Percentiles rank a stretch among this genome's conserved stretches.
phyloP scores from a whole-genome alignment of 495 filamentous ascomycete species.

The Hyphodiscus hymeniophilus region DNA sequence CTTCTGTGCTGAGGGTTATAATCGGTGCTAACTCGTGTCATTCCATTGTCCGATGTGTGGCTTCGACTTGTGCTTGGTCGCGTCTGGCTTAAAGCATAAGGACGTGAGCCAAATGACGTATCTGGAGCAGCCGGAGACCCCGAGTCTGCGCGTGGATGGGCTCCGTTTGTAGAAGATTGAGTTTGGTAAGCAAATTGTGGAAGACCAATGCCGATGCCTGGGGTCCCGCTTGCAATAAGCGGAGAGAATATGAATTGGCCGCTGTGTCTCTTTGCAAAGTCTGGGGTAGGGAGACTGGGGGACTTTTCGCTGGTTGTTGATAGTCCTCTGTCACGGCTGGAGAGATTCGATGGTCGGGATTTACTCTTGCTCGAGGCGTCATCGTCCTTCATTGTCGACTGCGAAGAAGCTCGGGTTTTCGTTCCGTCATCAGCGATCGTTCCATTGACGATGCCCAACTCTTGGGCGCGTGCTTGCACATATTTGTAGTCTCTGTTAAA shows the following conservation, averaged over 20 bases:
- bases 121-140: constrained; percentile 38
- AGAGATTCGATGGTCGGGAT: constrained; percentile 13
- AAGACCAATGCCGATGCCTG: constrained; percentile 24
- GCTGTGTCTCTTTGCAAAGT: constrained; percentile 47
- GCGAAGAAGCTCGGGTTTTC: constrained; percentile 1
- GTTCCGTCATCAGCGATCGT: background rate
- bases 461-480: constrained; percentile 41
- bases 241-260: constrained; percentile 47
- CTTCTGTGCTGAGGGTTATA: constrained; percentile 36
- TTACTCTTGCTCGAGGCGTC: constrained; percentile 2
- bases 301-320: constrained; percentile 59
- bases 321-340: constrained; percentile 34
- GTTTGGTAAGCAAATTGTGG: constrained; percentile 40
- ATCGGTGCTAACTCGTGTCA: constrained; percentile 26
- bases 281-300: constrained; percentile 49
- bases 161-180: constrained; percentile 34
- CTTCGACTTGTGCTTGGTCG: constrained; percentile 46
- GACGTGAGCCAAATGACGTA: constrained; percentile 25
- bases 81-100: constrained; percentile 21
- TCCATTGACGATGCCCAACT: constrained; percentile 21
- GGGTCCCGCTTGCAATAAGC: constrained; percentile 31
- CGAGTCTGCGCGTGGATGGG: constrained; percentile 18
- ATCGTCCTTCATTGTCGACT: constrained; percentile 10
- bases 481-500: constrained; percentile 67
- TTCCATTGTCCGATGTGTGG: constrained; percentile 30